These are phyloP conservation scores for Euclidium syriacum DNA, from an alignment of 345 rosid species.

Conservation along the genomic window DNA sequence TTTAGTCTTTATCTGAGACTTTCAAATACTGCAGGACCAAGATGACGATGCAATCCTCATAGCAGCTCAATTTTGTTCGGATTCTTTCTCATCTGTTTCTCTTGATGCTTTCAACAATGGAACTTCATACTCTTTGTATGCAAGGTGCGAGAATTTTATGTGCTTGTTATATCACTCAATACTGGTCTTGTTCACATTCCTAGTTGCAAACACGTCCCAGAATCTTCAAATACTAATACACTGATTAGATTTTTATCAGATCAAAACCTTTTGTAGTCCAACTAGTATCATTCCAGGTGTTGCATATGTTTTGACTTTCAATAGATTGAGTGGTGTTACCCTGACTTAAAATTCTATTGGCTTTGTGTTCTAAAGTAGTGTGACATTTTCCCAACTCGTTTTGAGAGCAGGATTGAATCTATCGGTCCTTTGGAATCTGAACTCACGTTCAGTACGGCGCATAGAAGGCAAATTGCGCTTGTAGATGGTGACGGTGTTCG, in stretches of 20 bases:
- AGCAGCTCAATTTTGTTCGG: conserved; percentile 81
- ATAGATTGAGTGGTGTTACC: conserved; percentile 11
- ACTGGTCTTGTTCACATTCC: conserved; percentile 1
- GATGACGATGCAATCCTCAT: conserved; percentile 81
- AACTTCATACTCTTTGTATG: conserved; percentile 72
- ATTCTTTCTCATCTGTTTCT: conserved; percentile 80
- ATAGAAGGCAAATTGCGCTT: conserved; percentile 62
- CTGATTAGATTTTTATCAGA: background rate
- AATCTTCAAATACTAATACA: background rate
- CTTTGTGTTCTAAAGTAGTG: background rate
- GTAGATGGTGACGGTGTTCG: conserved; percentile 64
- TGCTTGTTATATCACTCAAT: background rate
- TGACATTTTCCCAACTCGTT: conserved; percentile 7
- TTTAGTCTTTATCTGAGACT: conserved; percentile 6
- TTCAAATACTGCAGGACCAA: conserved; percentile 51
- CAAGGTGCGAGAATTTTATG: conserved; percentile 43
- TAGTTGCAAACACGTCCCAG: conserved; percentile 8
- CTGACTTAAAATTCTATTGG: background rate
- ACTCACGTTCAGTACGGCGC: conserved; percentile 42
- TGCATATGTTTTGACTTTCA: background rate
- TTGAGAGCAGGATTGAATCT: conserved; percentile 68
- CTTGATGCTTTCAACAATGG: conserved; percentile 49
- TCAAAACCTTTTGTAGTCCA: conserved; percentile 3
- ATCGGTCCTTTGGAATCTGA: conserved; percentile 64
- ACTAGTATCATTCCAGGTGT: background rate